Conservation (phyloP, 768 basidiomycete species). For the Termitomyces sp. region DNA sequence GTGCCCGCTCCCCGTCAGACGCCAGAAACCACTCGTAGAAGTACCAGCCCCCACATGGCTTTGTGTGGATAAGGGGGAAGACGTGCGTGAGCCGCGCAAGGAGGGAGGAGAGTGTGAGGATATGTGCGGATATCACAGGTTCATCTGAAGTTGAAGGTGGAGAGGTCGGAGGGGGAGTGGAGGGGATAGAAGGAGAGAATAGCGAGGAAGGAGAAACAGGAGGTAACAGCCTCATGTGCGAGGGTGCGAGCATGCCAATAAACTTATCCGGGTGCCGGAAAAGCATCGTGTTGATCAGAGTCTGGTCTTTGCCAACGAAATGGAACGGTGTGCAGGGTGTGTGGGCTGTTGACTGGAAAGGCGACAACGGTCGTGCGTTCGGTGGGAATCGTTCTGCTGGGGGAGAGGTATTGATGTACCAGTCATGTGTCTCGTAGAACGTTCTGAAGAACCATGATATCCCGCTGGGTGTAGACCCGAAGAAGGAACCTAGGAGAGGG, state of each 20-base stretch:
- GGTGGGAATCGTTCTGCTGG: not conserved
- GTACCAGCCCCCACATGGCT: conserved; percentile 38
- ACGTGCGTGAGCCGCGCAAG: conserved; percentile 6
- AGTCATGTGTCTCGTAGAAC: conserved; percentile 48
- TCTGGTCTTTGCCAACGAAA: conserved; percentile 58
- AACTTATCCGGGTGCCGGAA: conserved; percentile 41
- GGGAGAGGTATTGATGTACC: conserved; percentile 38
- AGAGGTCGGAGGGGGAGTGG: not conserved
- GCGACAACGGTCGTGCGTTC: not conserved
- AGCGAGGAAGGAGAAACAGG: conserved; percentile 1
- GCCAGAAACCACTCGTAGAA: conserved; percentile 51
- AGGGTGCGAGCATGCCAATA: conserved; percentile 29
- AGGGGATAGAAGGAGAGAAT: not conserved
- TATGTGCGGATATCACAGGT: not conserved
- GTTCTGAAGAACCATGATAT: conserved; percentile 39
- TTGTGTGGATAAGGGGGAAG: not conserved
- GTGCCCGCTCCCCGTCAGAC: conserved; percentile 12
- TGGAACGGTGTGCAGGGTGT: conserved; percentile 10
- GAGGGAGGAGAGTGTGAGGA: not conserved
- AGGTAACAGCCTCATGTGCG: conserved; percentile 8
- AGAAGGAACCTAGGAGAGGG: conserved; percentile 45
- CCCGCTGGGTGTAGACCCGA: conserved; percentile 42
- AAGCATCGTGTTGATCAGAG: conserved; percentile 43
- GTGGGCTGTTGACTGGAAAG: not conserved
- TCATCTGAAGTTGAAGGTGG: not conserved